phyloP scores from a whole-genome alignment of 2,329 filamentous ascomycete genomes.

The Xylaria polymorpha region DNA sequence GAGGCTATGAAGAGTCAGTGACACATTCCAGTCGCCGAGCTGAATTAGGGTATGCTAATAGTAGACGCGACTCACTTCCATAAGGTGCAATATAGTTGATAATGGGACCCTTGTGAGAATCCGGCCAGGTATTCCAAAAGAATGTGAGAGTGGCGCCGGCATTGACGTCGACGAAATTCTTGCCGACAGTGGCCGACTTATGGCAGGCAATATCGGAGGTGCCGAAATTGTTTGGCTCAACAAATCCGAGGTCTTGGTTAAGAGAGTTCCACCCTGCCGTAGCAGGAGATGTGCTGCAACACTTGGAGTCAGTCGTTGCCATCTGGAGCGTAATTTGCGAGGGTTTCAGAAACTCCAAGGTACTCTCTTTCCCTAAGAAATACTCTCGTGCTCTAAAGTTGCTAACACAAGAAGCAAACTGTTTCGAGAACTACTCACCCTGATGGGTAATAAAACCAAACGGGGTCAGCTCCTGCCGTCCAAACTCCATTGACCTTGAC shows the following conservation, averaged over 20 bases:
- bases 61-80: conserved; percentile 49
- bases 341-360: background rate
- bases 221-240: conserved; percentile 54
- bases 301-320: background rate
- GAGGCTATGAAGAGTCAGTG: conserved; percentile 58
- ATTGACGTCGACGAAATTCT: conserved; percentile 52
- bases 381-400: background rate
- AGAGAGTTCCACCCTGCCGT: conserved; percentile 41
- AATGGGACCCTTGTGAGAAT: conserved; percentile 52
- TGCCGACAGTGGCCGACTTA: conserved; percentile 55
- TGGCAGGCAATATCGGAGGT: conserved; percentile 62
- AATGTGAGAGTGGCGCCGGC: conserved; percentile 54
- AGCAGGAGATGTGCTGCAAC: conserved; percentile 19
- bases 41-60: conserved; percentile 56
- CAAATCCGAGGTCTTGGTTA: conserved; percentile 58
- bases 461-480: conserved; percentile 42
- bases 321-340: background rate
- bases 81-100: conserved; percentile 53
- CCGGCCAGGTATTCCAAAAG: conserved; percentile 56
- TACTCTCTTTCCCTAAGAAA: background rate
- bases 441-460: conserved; percentile 42
- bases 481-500: conserved; percentile 41
- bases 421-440: background rate
- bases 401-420: background rate
- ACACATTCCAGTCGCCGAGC: conserved; percentile 52